Percentiles rank a stretch among this genome's conserved stretches.
These are phyloP conservation scores for Zygoascus flipseniorum DNA, from an alignment of 805 yeast species.

Conservation along the genomic window DNA sequence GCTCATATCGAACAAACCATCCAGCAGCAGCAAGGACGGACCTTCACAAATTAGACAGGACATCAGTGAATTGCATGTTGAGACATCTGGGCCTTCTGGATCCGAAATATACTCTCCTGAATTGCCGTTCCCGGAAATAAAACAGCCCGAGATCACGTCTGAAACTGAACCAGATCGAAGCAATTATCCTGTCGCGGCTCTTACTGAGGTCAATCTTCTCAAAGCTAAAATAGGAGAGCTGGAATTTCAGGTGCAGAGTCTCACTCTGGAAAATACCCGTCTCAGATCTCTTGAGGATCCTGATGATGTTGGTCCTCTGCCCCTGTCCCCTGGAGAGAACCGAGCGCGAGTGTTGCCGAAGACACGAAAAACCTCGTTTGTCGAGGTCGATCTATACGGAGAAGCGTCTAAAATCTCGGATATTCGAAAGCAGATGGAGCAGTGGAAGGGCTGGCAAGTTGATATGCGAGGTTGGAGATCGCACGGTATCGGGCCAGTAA, in stretches of 20 bases:
- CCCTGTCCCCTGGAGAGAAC: conserved; percentile 1
- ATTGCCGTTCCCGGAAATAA: background rate
- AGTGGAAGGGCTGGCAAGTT: conserved; percentile 79
- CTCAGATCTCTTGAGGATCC: conserved; percentile 8
- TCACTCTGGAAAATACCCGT: conserved; percentile 7
- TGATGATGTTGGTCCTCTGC: background rate
- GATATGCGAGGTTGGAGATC: conserved; percentile 82
- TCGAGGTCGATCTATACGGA: conserved; percentile 31
- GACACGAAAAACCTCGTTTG: conserved; percentile 20
- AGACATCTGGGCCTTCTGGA: background rate
- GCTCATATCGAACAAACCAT: background rate
- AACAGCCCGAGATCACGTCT: background rate
- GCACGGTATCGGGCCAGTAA: conserved; percentile 54
- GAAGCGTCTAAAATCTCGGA: conserved; percentile 45
- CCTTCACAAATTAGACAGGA: background rate
- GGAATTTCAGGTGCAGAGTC: conserved; percentile 17
- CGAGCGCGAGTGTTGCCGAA: conserved; percentile 4
- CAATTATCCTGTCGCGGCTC: background rate
- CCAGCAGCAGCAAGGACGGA: no score
- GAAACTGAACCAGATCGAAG: background rate
- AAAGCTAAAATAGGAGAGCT: conserved; percentile 20
- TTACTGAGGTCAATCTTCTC: background rate
- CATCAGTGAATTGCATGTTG: no score
- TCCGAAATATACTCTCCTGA: background rate
- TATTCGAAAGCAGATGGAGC: conserved; percentile 41